Evolutionary conservation across 1,284 basidiomycete species (phyloP), one percentile per base, ranked within the genome.

Genomic region (Naganishia liquefaciens): DNA sequence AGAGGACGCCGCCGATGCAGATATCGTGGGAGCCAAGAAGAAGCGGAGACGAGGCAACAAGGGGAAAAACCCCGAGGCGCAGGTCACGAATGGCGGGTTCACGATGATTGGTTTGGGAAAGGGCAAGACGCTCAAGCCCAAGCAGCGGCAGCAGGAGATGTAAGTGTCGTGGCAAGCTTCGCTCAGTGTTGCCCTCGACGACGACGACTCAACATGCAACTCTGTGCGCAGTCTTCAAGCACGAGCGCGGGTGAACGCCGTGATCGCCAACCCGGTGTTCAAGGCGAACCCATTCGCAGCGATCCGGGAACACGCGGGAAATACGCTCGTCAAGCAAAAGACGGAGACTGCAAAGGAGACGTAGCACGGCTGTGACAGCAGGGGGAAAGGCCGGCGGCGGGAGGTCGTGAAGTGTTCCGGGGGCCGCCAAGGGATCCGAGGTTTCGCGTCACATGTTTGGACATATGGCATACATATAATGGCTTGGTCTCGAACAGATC

Each of bases 221-320:
- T n/a, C n/a, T n/a, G n/a, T n/a, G 13, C 10, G 17, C 27, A 68
- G 67, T 17, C 39, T 61, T 10, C 49, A 50, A 19, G 61, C 55
- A 15, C 44, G 63, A 30, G 57, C 67, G 21, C 52, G 62, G 17
- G 43, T 77, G 65, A 74, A 75, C 13, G 75, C 75, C 1, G 73
- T 79, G 37, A 69, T 78, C 68, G 66, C 70, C 25, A 76, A 78
- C 66, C 76, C 76, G 2, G 70, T 73, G 1, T 79, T 73, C 71
- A 74, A 77, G 67, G 66, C 72, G 13, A 75, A 75, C 63, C 78
- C 78, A 2, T 79, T 77, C 73, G 76, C 75, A 2, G 74, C 77
- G 17, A 79, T 79, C 62, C 69, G 78, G 19, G 70, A 76, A 49
- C 77, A 79, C 63, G 77, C 75, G 0, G 69, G 71, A 25, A 79